A percentile compares a stretch with the other conserved stretches of the same genome.
phyloP scores from a whole-genome alignment of 495 filamentous ascomycete species.

The Mytilinidion resinicola region DNA sequence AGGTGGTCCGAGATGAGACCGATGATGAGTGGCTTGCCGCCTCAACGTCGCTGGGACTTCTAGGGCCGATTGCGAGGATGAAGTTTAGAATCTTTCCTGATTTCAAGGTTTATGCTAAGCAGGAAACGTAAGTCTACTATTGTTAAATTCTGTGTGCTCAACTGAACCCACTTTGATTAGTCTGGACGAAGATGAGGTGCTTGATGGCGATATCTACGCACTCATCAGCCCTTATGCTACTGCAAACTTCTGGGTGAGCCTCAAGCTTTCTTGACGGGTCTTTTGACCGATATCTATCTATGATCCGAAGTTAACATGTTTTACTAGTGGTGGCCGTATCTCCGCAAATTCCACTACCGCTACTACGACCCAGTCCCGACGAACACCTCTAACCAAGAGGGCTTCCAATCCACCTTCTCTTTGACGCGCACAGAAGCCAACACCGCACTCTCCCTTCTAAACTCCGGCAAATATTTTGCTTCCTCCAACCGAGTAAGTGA shows the following conservation, averaged over 20 bases:
- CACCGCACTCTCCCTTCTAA: constrained; percentile 39
- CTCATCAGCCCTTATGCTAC: constrained; percentile 46
- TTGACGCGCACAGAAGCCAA: constrained; percentile 40
- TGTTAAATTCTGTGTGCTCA: not conserved
- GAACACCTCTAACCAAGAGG: constrained; percentile 39
- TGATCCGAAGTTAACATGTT: too few species aligned
- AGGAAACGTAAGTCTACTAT: constrained; percentile 37
- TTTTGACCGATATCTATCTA: too few species aligned
- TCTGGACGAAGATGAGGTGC: constrained; percentile 41
- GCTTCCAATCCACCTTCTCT: constrained; percentile 49
- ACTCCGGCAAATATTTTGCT: constrained; percentile 43
- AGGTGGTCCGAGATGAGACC: constrained; percentile 37
- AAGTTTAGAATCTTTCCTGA: constrained; percentile 44
- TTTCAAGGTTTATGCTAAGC: constrained; percentile 45
- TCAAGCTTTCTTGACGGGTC: too few species aligned
- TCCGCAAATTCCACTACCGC: constrained; percentile 45
- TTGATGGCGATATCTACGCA: constrained; percentile 44
- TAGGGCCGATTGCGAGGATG: constrained; percentile 43
- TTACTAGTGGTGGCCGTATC: constrained; percentile 42
- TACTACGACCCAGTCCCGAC: constrained; percentile 44
- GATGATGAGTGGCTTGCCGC: constrained; percentile 46
- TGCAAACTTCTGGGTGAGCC: constrained; percentile 40
- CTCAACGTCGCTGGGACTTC: constrained; percentile 43
- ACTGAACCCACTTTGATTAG: constrained; percentile 11
- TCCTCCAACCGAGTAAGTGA: constrained; percentile 39